Evolutionary conservation across 805 yeast species (phyloP), one percentile per base, ranked within the genome.

Genomic region (Ogataea saltuana): DNA sequence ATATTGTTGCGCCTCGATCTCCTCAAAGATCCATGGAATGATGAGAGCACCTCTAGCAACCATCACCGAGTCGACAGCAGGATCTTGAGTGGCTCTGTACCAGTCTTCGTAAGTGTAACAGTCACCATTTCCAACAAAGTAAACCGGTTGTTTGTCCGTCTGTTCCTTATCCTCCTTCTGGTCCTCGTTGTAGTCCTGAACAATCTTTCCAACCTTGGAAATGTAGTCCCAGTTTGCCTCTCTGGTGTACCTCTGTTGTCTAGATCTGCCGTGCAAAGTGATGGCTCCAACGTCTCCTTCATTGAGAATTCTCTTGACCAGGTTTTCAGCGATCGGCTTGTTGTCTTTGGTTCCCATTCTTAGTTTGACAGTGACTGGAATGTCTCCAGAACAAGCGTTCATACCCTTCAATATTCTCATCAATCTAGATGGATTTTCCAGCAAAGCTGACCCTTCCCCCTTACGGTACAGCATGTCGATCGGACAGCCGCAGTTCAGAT

Each of bases 21-120:
- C 99, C 69, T 93, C 97, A 55, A 91, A 93, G 39, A 93, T 87
- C 99, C 99, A 93, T 26, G 99, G 99, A 67, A 93, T 93, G 62
- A 93, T 90, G 51, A 93, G 75, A 2, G 98, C 98, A 43, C 98
- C 99, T 59, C 99, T 78, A 3, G 98, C 99, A 42, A 93, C 88
- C 97, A 95, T 93, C 13, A 89, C 95, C 22, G 93, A 81, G 67
- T 93, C 99, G 45, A 91, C 81, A 17, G 85, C 85, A 22, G 77
- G 77, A 36, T 80, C 76, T 20, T 69, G 65, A 31, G 82, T 71
- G 9, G 85, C 89, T 25, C 71, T 73, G 63, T 88, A 77, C 95
- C 96, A 93, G 61, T 93, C 98, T 57, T 85, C 85, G 68, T 76
- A 80, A 15, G 88, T 83, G 69, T 74, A 90, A 35, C 88, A 79